Evolutionary conservation across 2,329 filamentous ascomycete species (phyloP), one percentile per base, ranked within the genome.

Genomic region (Nannizziopsis barbatae): DNA sequence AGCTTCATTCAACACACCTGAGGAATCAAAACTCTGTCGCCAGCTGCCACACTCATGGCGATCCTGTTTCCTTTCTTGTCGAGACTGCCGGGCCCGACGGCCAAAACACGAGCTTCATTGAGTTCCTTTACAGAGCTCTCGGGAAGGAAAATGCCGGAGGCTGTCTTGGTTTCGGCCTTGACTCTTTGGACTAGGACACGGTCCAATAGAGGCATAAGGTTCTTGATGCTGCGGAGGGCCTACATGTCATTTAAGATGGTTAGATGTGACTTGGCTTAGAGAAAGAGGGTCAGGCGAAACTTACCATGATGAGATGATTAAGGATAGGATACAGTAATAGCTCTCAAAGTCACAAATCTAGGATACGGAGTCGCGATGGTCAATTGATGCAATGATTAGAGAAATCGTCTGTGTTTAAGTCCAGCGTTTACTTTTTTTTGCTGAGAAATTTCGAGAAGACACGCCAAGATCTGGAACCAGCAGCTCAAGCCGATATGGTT

Each of bases 91-190:
- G 92, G 92, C 47, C 92, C 92, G 55, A 98, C 90, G 54, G 92
- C 92, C 53, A 98, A 75, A 49, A 98, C 92, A 73, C 87, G 89
- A 62, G 86, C 92, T 77, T 96, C 90, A 73, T 95, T 96, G 67
- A 96, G 80, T 71, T 98, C 92, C 80, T 98, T 95, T 65, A 96
- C 87, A 63, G 84, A 86, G 54, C 83, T 89, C 76, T 98, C 92
- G 60, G 92, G 92, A 57, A 98, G 85, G 78, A 93, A 95, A 77
- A 98, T 95, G 63, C 92, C 92, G 64, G 83, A 83, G 61, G 92
- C 88, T 43, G 92, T 98, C 79, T 95, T 95, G 66, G 88, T 71
- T 74, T 96, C 90, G 63, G 90, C 86, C 77, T 96, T 96, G 74
- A 95, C 74, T 72, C 92, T 87, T 81, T 98, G 92, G 60, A 98